phyloP scores from a whole-genome alignment of 768 basidiomycete genomes.

The Pleurotus eryngii region DNA sequence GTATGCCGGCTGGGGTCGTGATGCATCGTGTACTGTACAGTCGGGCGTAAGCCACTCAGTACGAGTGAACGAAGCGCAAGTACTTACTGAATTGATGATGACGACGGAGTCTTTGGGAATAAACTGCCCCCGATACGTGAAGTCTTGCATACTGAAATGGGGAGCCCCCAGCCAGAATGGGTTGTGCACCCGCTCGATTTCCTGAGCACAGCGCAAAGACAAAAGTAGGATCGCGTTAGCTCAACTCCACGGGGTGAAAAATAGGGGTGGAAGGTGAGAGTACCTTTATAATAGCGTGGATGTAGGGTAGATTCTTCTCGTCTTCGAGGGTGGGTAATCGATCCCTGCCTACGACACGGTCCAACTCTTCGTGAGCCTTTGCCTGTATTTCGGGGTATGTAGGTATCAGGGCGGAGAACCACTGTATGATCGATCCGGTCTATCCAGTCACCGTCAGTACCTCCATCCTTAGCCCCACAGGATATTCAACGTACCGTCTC shows the following conservation, averaged over 20 bases:
- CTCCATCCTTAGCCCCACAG: background rate
- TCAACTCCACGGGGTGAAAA: background rate
- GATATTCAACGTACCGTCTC: conserved; percentile 28
- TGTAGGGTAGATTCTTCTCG: conserved; percentile 31
- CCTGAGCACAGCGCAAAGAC: conserved; percentile 11
- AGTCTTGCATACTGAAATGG: conserved; percentile 34
- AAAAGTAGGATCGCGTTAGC: too few relatives aligned
- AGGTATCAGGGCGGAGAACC: conserved; percentile 34
- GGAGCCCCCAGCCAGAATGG: conserved; percentile 39
- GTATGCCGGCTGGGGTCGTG: conserved; percentile 33
- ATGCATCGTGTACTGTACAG: conserved; percentile 30
- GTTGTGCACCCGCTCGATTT: conserved; percentile 32
- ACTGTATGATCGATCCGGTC: conserved; percentile 36
- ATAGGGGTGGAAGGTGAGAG: background rate
- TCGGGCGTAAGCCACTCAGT: conserved; percentile 4
- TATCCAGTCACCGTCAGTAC: conserved; percentile 8
- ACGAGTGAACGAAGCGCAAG: conserved; percentile 1
- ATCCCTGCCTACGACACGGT: conserved; percentile 25
- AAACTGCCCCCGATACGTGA: conserved; percentile 35
- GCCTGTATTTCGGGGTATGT: conserved; percentile 24
- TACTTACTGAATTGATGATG: conserved; percentile 32
- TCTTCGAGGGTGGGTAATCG: conserved; percentile 28
- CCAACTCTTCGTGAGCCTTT: conserved; percentile 28
- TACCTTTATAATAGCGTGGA: conserved; percentile 30
- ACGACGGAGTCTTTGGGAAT: conserved; percentile 39